Conservation (phyloP, 441 rosid species). For the Pelargonium fulgidum region DNA sequence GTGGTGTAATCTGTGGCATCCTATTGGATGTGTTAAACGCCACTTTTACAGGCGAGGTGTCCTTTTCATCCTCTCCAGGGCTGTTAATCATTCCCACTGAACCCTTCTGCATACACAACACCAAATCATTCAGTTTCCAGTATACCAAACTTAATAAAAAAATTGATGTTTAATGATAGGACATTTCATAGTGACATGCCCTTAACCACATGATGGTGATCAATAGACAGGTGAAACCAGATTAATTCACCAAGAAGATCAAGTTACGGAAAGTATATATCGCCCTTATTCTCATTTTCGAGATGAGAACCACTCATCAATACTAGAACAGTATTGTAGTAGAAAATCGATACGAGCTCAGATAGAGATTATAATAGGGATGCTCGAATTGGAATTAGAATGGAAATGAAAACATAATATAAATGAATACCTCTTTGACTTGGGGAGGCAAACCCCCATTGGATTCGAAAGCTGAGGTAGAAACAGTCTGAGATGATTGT, state of each 20-base stretch:
- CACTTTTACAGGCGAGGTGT: constrained; percentile 25
- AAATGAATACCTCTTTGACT: constrained; percentile 39
- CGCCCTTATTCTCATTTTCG: not conserved
- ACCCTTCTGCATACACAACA: constrained; percentile 40
- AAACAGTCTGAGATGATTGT: constrained; percentile 56
- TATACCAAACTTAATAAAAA: too few species aligned
- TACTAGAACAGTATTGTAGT: not conserved
- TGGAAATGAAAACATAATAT: constrained; percentile 2
- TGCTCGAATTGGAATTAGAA: constrained; percentile 8
- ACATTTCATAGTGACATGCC: constrained; percentile 12
- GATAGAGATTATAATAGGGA: not conserved
- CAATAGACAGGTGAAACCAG: too few species aligned
- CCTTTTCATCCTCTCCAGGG: constrained; percentile 22
- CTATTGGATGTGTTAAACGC: constrained; percentile 25
- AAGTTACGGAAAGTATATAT: not conserved
- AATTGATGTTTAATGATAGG: not conserved
- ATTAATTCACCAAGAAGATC: constrained; percentile 2
- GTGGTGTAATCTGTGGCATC: constrained; percentile 14
- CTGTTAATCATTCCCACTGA: constrained; percentile 15
- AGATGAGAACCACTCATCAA: not conserved
- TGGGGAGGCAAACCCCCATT: constrained; percentile 42
- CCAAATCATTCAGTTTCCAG: constrained; percentile 8
- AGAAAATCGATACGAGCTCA: constrained; percentile 14
- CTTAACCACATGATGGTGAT: too few species aligned
- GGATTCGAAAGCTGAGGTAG: constrained; percentile 40